Evolutionary conservation across 306 rosid genomes (phyloP), one percentile per base, ranked within the genome.

Genomic region (Fagus crenata): DNA sequence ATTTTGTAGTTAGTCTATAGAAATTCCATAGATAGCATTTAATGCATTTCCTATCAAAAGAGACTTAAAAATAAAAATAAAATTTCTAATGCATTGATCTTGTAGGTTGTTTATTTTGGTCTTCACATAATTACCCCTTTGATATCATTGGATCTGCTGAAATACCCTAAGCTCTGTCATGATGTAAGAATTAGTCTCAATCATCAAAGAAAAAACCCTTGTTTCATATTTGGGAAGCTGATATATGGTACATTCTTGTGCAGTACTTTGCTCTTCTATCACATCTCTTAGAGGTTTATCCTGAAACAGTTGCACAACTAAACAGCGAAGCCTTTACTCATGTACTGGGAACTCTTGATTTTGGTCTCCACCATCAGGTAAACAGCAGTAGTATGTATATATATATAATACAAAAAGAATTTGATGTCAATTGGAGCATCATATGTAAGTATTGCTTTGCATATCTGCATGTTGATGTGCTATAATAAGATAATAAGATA

Each of bases 41-140:
- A 7, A 37, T 17, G 49, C 3, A 17, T 36, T 37, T 18, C 70
- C 70, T 4, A 17, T 42, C 32, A 65, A 65, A 61, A 1, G 33
- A 61, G 67, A 33, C 39, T 64, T 40, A 39, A 69, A 59, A 18
- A 68, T 70, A 40, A 75, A 61, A 65, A 36, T 22, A 72, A 39
- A 71, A 72, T 71, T 53, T 78, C 88, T 86, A 69, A 84, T 71
- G 58, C 70, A n/a, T 55, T 68, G 76, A 32, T 81, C 69, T 72
- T 85, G 80, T 89, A 94, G 98, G 98, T 94, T 59, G 97, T 94
- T 78, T 94, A 86, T 90, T 90, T 90, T 79, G 98, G 98, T 83
- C 97, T 94, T 79, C 98, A 92, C 85, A 90, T 89, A 72, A 82
- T 92, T 65, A 82, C 95, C 7, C 97, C 98, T 37, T 83, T 94